Percentiles rank a stretch among this genome's conserved stretches.
Evolutionary conservation across 2,329 filamentous ascomycete genomes (phyloP).

Genomic region (Neopestalotiopsis sp.): DNA sequence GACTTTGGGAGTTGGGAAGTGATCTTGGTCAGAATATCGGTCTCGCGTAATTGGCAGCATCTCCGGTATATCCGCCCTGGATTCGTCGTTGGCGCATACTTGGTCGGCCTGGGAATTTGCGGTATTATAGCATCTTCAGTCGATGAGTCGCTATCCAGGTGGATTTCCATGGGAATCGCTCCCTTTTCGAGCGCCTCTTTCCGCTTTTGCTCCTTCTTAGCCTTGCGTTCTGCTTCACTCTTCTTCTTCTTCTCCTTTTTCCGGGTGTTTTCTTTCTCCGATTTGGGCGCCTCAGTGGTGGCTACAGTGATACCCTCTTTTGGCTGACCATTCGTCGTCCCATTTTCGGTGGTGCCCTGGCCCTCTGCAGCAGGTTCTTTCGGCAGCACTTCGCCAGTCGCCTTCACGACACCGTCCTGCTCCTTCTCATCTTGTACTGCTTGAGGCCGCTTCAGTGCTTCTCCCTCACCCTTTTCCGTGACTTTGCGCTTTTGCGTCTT

Average conservation of each 20-base stretch:
- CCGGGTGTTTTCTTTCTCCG: constrained; percentile 57
- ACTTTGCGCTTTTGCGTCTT: constrained; percentile 68
- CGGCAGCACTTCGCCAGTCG: constrained; percentile 44
- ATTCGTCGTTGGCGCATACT: constrained; percentile 82
- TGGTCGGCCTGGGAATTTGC: constrained; percentile 52
- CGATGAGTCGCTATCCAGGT: constrained; percentile 70
- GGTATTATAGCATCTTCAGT: constrained; percentile 38
- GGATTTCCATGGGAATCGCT: constrained; percentile 82
- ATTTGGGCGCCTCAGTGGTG: constrained; percentile 37
- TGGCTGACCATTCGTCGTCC: constrained; percentile 28
- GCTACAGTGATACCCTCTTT: constrained; percentile 34
- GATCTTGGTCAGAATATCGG: constrained; percentile 88
- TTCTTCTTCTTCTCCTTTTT: constrained; percentile 98
- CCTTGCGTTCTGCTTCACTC: constrained; percentile 80
- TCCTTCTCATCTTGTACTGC: constrained; percentile 64
- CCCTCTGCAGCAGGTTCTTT: constrained; percentile 47
- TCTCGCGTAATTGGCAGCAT: constrained; percentile 93
- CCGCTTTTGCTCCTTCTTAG: constrained; percentile 38
- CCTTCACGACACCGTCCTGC: constrained; percentile 47
- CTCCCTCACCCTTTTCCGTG: constrained; percentile 75
- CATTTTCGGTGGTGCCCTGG: constrained; percentile 28
- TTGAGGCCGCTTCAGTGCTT: constrained; percentile 72
- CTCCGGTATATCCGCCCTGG: constrained; percentile 91
- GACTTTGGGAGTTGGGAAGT: constrained; percentile 83
- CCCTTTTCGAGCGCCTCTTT: constrained; percentile 88